These are phyloP conservation scores for Cryphonectria nitschkei DNA, from an alignment of 2,329 filamentous ascomycete species.

Conservation along the genomic window DNA sequence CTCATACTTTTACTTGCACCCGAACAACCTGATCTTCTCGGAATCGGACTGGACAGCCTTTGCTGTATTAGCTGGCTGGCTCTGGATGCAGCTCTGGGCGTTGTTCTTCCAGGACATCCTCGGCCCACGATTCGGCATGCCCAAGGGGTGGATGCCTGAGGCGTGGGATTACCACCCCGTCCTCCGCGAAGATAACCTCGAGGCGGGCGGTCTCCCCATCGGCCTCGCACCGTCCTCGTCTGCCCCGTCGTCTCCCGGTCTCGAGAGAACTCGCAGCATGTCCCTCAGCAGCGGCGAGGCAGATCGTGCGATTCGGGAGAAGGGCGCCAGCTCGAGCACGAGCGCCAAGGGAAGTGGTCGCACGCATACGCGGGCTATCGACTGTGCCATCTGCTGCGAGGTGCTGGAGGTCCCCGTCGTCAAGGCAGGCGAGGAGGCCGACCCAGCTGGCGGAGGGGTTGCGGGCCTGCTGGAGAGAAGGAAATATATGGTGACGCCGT, in stretches of 20 bases:
- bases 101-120: slow-evolving; percentile 83
- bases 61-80: slow-evolving; percentile 69
- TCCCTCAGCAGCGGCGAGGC: slow-evolving; percentile 32
- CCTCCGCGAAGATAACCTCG: slow-evolving; percentile 78
- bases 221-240: slow-evolving; percentile 57
- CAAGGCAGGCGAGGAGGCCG: slow-evolving; percentile 55
- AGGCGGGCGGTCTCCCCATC: slow-evolving; percentile 80
- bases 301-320: slow-evolving; percentile 39
- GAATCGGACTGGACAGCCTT: slow-evolving; percentile 70
- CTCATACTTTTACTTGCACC: slow-evolving; percentile 80
- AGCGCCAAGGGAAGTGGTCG: slow-evolving; percentile 20
- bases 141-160: slow-evolving; percentile 67
- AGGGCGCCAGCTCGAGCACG: slow-evolving; percentile 32
- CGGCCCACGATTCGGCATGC: slow-evolving; percentile 85
- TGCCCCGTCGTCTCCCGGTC: slow-evolving; percentile 37
- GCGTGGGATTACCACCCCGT: slow-evolving; percentile 96
- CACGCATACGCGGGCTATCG: slow-evolving; percentile 60
- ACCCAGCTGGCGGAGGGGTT: slow-evolving; percentile 54
- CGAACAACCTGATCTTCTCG: slow-evolving; percentile 81
- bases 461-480: slow-evolving; percentile 76
- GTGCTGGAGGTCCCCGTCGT: slow-evolving; percentile 87
- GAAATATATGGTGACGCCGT: slow-evolving; percentile 96
- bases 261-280: slow-evolving; percentile 38
- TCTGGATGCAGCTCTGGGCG: slow-evolving; percentile 83
- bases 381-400: slow-evolving; percentile 96